Percentiles rank a stretch among this genome's conserved stretches.
Evolutionary conservation across 1,284 basidiomycete genomes (phyloP).

Genomic region (Amylostereum areolatum): DNA sequence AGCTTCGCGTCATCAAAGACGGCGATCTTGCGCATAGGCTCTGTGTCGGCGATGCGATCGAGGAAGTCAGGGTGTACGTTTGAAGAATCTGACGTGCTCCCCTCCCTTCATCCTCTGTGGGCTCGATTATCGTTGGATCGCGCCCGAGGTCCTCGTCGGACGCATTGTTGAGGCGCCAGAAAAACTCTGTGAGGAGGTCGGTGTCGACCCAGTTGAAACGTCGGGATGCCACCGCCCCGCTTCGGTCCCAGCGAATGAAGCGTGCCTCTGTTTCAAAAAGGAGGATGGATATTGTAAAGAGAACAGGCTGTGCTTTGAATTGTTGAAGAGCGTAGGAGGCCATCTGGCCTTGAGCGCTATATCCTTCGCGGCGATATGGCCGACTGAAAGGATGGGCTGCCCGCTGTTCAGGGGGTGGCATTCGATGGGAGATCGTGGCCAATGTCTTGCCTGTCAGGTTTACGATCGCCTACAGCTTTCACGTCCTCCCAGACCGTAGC

Average conservation of each 20-base stretch:
- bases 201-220: neutral
- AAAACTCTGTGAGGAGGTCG: conserved; percentile 13
- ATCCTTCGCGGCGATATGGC: too few relatives aligned
- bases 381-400: too few relatives aligned
- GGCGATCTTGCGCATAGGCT: neutral
- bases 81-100: neutral
- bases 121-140: conserved; percentile 11
- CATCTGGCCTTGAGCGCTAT: neutral
- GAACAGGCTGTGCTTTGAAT: neutral
- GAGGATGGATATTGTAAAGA: neutral
- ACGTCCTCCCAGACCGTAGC: too few relatives aligned
- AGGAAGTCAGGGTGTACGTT: too few relatives aligned
- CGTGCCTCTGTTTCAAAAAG: neutral
- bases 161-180: conserved; percentile 16
- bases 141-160: conserved; percentile 9
- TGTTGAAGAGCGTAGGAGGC: neutral
- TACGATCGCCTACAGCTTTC: too few relatives aligned
- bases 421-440: too few relatives aligned
- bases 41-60: neutral
- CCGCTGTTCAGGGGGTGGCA: too few relatives aligned
- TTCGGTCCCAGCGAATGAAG: conserved; percentile 2
- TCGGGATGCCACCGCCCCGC: neutral
- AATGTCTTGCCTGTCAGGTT: too few relatives aligned
- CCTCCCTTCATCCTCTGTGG: neutral
- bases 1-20: too few relatives aligned